Percentiles rank a stretch among this genome's conserved stretches.
These are phyloP conservation scores for Zostera marina DNA, from an alignment of 116 monocot genomes.

Conservation along the genomic window DNA sequence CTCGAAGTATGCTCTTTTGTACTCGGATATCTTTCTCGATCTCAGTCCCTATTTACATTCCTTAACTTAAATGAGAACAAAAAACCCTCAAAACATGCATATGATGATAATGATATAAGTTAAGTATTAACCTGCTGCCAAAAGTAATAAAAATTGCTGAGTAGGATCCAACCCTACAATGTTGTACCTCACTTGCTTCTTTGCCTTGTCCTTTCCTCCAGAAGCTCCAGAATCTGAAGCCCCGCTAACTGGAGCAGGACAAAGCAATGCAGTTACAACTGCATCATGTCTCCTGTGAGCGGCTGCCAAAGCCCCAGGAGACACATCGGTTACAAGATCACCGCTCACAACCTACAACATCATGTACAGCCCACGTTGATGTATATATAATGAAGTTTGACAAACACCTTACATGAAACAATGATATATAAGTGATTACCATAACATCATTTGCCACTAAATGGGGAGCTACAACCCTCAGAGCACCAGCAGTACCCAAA, in stretches of 20 bases:
- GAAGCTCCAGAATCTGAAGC: conserved; percentile 56
- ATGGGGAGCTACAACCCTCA: conserved; percentile 52
- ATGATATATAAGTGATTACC: conserved; percentile 20
- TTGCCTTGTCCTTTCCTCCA: conserved; percentile 87
- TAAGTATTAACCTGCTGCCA: conserved; percentile 55
- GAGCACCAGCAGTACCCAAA: conserved; percentile 79
- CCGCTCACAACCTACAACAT: conserved; percentile 68
- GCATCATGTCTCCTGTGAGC: conserved; percentile 97
- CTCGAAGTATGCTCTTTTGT: conserved; percentile 60
- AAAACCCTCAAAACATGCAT: neutral
- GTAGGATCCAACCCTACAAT: conserved; percentile 82
- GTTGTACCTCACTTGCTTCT: conserved; percentile 56
- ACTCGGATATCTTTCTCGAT: conserved; percentile 82
- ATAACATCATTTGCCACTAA: conserved; percentile 78
- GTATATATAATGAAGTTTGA: neutral
- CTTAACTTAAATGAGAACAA: neutral
- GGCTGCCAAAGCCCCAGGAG: conserved; percentile 85
- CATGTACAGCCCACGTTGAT: neutral
- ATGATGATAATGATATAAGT: neutral
- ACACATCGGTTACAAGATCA: conserved; percentile 81
- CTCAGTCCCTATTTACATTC: conserved; percentile 43
- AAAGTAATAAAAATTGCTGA: conserved; percentile 55
- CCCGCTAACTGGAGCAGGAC: conserved; percentile 67
- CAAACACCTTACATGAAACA: neutral
- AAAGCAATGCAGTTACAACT: conserved; percentile 73